Percentiles rank a stretch among this genome's conserved stretches.
These are phyloP conservation scores for Ustulina deusta DNA, from an alignment of 2,329 filamentous ascomycete species.

Conservation along the genomic window DNA sequence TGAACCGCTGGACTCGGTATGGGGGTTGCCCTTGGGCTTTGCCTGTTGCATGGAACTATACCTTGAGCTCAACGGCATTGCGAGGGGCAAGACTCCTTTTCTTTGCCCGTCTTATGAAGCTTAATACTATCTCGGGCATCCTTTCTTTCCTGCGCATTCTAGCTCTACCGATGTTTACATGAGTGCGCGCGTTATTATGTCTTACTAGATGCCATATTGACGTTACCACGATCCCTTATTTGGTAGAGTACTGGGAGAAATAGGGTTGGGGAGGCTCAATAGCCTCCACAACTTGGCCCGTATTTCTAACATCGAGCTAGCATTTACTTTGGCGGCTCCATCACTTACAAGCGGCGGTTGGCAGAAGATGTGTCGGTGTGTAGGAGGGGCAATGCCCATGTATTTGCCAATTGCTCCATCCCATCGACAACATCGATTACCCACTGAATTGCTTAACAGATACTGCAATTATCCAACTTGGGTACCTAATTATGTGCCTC, in stretches of 20 bases:
- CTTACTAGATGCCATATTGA: neutral
- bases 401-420: too few species aligned
- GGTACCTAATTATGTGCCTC: too few species aligned
- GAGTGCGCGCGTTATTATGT: neutral
- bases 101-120: neutral
- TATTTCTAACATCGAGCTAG: too few species aligned
- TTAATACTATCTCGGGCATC: neutral
- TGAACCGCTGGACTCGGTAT: conserved; percentile 9
- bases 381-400: too few species aligned
- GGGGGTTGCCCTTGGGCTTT: neutral
- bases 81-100: neutral
- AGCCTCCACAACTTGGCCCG: too few species aligned
- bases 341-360: too few species aligned
- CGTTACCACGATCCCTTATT: neutral
- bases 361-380: too few species aligned
- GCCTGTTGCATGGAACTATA: neutral
- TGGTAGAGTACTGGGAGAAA: neutral
- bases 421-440: too few species aligned
- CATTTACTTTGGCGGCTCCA: too few species aligned
- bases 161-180: neutral
- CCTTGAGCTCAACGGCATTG: neutral
- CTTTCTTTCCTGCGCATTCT: neutral
- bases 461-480: too few species aligned
- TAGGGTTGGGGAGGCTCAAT: neutral
- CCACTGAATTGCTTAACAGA: too few species aligned